Conservation (phyloP, 768 basidiomycete genomes). For the Cystoderma amianthinum region DNA sequence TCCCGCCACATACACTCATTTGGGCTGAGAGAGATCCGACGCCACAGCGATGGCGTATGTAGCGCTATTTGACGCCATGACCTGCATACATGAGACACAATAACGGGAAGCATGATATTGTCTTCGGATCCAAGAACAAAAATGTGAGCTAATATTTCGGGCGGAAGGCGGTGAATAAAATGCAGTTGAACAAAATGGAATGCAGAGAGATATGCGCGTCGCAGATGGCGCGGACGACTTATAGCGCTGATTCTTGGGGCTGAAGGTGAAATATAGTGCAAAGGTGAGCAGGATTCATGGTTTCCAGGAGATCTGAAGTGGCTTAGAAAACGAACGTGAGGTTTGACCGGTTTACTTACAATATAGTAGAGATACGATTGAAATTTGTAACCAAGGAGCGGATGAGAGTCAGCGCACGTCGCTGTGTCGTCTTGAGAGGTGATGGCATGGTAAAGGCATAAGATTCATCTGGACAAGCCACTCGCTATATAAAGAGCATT, state of each 20-base stretch:
- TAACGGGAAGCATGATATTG: conserved; percentile 49
- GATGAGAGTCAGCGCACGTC: conserved; percentile 37
- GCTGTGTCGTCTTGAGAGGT: conserved; percentile 39
- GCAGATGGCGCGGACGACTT: conserved; percentile 28
- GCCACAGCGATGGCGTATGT: conserved; percentile 59
- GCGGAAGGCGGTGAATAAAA: conserved; percentile 51
- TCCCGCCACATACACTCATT: conserved; percentile 55
- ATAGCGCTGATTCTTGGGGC: conserved; percentile 15
- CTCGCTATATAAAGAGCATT: not conserved
- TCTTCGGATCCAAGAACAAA: conserved; percentile 55
- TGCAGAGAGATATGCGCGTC: conserved; percentile 16
- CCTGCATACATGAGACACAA: conserved; percentile 64
- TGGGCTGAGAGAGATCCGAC: conserved; percentile 44
- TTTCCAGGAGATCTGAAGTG: conserved; percentile 9
- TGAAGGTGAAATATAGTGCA: conserved; percentile 5
- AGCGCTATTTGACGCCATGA: conserved; percentile 58
- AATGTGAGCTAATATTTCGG: conserved; percentile 57
- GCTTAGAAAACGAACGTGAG: not conserved
- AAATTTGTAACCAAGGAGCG: conserved; percentile 44
- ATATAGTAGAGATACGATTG: conserved; percentile 18
- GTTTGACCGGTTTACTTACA: conserved; percentile 13
- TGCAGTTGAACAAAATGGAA: conserved; percentile 24
- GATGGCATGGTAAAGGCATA: conserved; percentile 15
- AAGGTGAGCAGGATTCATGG: conserved; percentile 8
- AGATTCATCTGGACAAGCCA: not conserved